Evolutionary conservation across 1,139 yeast genomes (phyloP), one percentile per base, ranked within the genome.

Genomic region (Pichia sp.): DNA sequence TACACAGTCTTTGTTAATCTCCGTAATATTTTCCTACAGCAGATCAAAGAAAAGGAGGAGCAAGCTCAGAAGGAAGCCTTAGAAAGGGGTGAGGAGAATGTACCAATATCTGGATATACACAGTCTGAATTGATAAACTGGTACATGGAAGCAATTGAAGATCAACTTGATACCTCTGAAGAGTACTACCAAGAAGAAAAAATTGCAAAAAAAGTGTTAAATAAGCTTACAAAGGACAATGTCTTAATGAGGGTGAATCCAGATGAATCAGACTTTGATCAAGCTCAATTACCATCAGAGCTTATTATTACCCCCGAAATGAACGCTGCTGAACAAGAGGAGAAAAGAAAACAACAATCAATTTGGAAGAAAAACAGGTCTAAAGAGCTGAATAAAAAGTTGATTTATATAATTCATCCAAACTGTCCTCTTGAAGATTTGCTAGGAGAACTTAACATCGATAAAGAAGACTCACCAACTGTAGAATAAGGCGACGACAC

Each of bases 1-100:
- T 88, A 88, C 60, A 96, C 89, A 52, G 85, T 84, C 59, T 91
- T 86, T 60, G 81, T 84, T 25, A 71, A 80, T 33, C 84, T 89
- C 68, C 84, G 86, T 82, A 84, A 85, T 58, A 62, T 83, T 49
- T 68, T 89, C 47, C 89, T 89, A 24, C 78, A 79, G 50, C 72
- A 73, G 48, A 80, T 89, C 20, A 71, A 78, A 30, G 55, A 53
- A 31, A 48, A 48, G 7, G 83, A 81, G 48, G 71, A 72, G 43
- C 77, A 74, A 46, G 66, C 60, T 36, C 17, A 36, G 4, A 28
- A 15, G 3, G 41, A 65, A 15, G 39, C 38, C 14, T 43, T 42
- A 15, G 39, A 59, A 31, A 53, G 51, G 21, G 70, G 46, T 10
- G 44, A 39, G 8, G 43, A 67, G n/a, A 79, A 77, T 6, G 75